These are phyloP conservation scores for Trichophaea hybrida DNA, from an alignment of 2,329 filamentous ascomycete species.

Conservation along the genomic window DNA sequence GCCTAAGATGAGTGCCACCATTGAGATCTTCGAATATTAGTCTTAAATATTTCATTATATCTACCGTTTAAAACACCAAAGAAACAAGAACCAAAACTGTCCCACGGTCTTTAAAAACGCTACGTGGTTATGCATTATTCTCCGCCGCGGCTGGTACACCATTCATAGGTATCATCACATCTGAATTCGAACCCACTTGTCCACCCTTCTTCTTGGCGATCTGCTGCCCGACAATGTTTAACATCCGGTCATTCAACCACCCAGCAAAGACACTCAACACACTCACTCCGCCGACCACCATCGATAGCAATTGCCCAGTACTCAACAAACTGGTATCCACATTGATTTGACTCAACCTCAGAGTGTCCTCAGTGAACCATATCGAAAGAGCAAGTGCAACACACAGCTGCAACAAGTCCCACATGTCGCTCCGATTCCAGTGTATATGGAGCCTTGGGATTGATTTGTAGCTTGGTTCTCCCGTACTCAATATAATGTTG, in stretches of 20 bases:
- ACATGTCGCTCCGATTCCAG: not conserved
- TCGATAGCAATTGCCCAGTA: not conserved
- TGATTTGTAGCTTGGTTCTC: not conserved
- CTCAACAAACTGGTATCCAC: not conserved
- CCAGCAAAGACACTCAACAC: not conserved
- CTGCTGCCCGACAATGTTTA: not conserved
- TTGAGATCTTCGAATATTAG: too few species aligned
- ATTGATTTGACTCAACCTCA: not conserved
- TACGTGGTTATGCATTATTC: too few species aligned
- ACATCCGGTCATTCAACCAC: not conserved
- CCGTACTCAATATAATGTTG: not conserved
- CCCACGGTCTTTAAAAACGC: too few species aligned
- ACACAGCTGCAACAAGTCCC: not conserved
- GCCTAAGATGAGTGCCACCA: too few species aligned
- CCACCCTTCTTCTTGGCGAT: too few species aligned
- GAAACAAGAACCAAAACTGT: too few species aligned
- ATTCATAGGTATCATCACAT: too few species aligned
- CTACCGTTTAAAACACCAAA: too few species aligned
- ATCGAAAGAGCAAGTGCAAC: not conserved
- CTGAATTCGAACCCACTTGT: too few species aligned
- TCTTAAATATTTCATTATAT: too few species aligned
- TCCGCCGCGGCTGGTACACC: too few species aligned
- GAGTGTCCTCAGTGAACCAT: not conserved
- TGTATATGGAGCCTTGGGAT: not conserved
- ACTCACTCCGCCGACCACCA: not conserved